phyloP scores from a whole-genome alignment of 768 basidiomycete genomes.

The Exsudoporus frostii region DNA sequence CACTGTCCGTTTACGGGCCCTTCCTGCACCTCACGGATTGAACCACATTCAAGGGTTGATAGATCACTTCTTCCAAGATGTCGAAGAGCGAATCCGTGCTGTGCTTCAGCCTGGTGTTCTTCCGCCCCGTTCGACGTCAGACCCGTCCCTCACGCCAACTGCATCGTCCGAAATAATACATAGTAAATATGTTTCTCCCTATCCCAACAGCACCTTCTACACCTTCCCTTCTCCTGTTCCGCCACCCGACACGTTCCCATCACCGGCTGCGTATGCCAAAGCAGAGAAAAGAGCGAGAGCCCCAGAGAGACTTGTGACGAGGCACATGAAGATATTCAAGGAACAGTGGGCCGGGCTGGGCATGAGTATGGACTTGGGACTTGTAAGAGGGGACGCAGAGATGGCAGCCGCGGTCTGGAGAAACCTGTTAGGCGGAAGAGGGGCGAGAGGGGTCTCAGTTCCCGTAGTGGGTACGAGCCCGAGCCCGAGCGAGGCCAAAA shows the following conservation, averaged over 20 bases:
- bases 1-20: slow-evolving; percentile 80
- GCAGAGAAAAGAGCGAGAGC: slow-evolving; percentile 43
- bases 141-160: slow-evolving; percentile 12
- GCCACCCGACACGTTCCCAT: slow-evolving; percentile 27
- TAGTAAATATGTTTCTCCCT: slow-evolving; percentile 20
- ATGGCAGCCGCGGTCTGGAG: slow-evolving; percentile 89
- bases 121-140: slow-evolving; percentile 19
- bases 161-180: slow-evolving; percentile 6
- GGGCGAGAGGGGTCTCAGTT: slow-evolving; percentile 65
- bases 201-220: slow-evolving; percentile 25
- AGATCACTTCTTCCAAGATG: slow-evolving; percentile 94
- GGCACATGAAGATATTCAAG: slow-evolving; percentile 88
- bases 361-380: slow-evolving; percentile 73
- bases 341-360: slow-evolving; percentile 89
- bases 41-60: slow-evolving; percentile 78
- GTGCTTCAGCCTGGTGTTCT: slow-evolving; percentile 61
- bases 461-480: neutral
- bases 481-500: slow-evolving; percentile 9
- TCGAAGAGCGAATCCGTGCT: slow-evolving; percentile 83
- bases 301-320: slow-evolving; percentile 75
- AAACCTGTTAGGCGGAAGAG: slow-evolving; percentile 83
- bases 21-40: slow-evolving; percentile 64
- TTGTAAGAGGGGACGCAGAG: slow-evolving; percentile 74
- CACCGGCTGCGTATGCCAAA: slow-evolving; percentile 24
- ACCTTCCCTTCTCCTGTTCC: slow-evolving; percentile 25